Base-by-base conservation (phyloP, 1,284 basidiomycete genomes). In the Ganoderma leucocontextum region DNA sequence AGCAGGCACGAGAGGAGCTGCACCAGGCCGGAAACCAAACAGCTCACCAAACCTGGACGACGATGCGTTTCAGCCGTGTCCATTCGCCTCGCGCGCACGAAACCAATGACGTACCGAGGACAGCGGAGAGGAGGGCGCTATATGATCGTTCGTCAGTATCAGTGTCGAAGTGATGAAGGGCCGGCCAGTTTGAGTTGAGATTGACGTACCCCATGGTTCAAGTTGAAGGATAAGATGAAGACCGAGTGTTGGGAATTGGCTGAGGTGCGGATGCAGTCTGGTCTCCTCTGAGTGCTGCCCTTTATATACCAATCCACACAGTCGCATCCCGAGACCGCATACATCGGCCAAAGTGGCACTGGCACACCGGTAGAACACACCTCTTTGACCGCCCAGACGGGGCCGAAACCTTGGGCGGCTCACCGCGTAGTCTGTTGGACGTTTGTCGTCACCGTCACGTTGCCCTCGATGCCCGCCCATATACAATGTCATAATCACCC, bases 381-480 rank as follows among this genome's bases (percentile, higher is more conserved):
- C 42, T 49, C 47, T 8, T 49, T 12, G 47, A 22, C 22, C 22
- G 22, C 47, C 22, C n/a, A 49, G 47, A 49, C 47, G 47, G 47
- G 47, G 47, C 47, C 47, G 47, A 49, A 49, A 49, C 47, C 47
- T 49, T 49, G 1, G 47, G 47, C 47, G 47, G 47, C 47, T 49
- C 47, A 49, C 47, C 47, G 47, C n/a, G 47, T 49, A 49, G 47
- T 49, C n/a, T 49, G 47, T 49, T 49, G 47, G 47, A 49, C 47
- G 47, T 49, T n/a, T 49, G n/a, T 49, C 47, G n/a, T 49, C 47
- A 49, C 47, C 47, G 47, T 49, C 47, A 49, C 47, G 47, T 49
- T 49, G 47, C 47, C 47, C 47, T 49, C 47, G 47, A 49, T 49
- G 47, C 47, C 47, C 47, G 47, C 10, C 22, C 22, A 35, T n/a